Conservation (phyloP, 2,329 filamentous ascomycete genomes). For the Pseudocercospora pini-densiflorae region DNA sequence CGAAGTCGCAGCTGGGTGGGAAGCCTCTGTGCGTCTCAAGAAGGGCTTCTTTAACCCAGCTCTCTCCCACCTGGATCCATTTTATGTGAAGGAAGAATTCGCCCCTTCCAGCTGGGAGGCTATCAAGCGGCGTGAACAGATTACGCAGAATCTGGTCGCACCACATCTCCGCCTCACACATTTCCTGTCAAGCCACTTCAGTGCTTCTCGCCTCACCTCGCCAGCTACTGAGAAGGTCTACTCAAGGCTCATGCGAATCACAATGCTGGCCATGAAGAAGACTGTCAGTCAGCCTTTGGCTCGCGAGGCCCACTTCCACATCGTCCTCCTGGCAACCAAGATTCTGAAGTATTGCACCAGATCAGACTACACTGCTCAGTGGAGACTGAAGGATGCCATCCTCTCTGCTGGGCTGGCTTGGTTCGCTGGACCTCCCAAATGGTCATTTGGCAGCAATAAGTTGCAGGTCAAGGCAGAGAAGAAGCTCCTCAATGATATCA, state of each 20-base stretch:
- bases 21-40: conserved; percentile 75
- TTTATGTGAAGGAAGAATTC: conserved; percentile 90
- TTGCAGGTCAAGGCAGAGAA: conserved; percentile 93
- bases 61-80: conserved; percentile 77
- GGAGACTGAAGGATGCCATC: conserved; percentile 86
- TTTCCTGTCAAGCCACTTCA: conserved; percentile 94
- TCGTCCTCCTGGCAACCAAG: conserved; percentile 79
- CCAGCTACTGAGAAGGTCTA: conserved; percentile 82
- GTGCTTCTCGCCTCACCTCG: conserved; percentile 84
- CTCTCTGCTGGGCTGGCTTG: conserved; percentile 84
- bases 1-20: conserved; percentile 91
- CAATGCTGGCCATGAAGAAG: conserved; percentile 73
- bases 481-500: conserved; percentile 77
- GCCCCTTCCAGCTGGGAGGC: conserved; percentile 82
- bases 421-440: conserved; percentile 81
- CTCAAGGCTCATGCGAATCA: conserved; percentile 77
- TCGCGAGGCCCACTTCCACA: conserved; percentile 87
- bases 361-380: conserved; percentile 68
- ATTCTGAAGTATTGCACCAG: conserved; percentile 74
- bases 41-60: conserved; percentile 79
- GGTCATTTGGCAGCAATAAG: conserved; percentile 95
- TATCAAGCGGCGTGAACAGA: conserved; percentile 75
- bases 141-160: conserved; percentile 79
- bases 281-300: conserved; percentile 82
- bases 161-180: conserved; percentile 86